Conservation (phyloP, 1,284 basidiomycete species). For the Sanghuangporus weigelae region DNA sequence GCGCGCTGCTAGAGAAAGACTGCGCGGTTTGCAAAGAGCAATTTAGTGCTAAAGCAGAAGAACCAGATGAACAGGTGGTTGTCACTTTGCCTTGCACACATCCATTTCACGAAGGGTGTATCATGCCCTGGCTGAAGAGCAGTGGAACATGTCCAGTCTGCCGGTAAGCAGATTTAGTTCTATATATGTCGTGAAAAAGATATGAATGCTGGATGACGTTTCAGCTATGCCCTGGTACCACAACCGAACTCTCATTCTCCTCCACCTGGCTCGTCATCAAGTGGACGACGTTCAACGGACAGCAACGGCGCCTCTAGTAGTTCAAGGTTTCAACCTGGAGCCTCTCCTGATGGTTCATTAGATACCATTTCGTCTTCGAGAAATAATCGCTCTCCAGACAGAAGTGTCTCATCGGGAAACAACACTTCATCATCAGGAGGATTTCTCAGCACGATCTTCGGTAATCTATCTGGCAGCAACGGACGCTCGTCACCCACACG, state of each 20-base stretch:
- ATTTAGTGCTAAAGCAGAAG: constrained; percentile 59
- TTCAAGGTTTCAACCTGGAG: not conserved
- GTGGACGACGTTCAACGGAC: not conserved
- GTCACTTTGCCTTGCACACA: constrained; percentile 76
- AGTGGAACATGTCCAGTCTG: constrained; percentile 85
- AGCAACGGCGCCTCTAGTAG: not conserved
- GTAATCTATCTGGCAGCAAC: not conserved
- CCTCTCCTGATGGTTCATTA: not conserved
- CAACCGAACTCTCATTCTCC: constrained; percentile 10
- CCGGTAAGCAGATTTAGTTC: constrained; percentile 41
- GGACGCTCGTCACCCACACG: not conserved
- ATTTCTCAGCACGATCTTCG: constrained; percentile 3
- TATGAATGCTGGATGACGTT: not conserved
- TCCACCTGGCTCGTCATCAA: constrained; percentile 1
- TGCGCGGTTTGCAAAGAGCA: constrained; percentile 80
- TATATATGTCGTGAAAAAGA: not conserved
- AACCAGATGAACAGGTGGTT: constrained; percentile 64
- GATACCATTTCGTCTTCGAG: not conserved
- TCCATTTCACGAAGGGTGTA: constrained; percentile 77
- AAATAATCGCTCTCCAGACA: not conserved
- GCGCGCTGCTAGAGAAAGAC: constrained; percentile 54
- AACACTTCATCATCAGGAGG: not conserved
- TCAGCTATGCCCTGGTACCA: constrained; percentile 9
- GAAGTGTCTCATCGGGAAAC: not conserved
- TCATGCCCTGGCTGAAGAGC: constrained; percentile 76